A percentile compares a stretch with the other conserved stretches of the same genome.
phyloP scores from a whole-genome alignment of 164 flowering plant genomes.

The Akebia trifoliata region DNA sequence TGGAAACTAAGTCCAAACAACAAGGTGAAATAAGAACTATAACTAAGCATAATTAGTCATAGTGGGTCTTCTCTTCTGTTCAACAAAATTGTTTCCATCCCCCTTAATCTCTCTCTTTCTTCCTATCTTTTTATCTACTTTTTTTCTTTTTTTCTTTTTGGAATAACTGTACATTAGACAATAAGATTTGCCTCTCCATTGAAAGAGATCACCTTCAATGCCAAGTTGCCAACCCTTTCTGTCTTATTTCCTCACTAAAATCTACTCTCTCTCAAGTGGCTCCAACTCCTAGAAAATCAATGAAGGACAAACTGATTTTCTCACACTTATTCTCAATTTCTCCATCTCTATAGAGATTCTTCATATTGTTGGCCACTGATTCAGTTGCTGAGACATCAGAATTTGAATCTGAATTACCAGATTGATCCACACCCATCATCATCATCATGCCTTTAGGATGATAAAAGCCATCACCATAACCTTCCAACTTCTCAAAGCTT shows the following conservation, averaged over 20 bases:
- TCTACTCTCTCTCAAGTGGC: slow-evolving; percentile 15
- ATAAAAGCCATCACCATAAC: neutral
- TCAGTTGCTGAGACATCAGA: slow-evolving; percentile 42
- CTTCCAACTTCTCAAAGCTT: neutral
- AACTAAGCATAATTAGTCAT: too few relatives aligned
- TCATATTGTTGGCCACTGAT: slow-evolving; percentile 25
- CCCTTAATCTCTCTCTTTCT: neutral
- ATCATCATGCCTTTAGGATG: neutral
- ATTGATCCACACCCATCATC: slow-evolving; percentile 7
- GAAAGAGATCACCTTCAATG: neutral
- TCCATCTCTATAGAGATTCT: slow-evolving; percentile 15
- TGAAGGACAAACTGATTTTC: slow-evolving; percentile 30
- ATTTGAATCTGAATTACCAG: slow-evolving; percentile 23
- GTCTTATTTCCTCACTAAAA: neutral
- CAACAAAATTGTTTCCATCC: neutral
- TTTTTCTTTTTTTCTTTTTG: neutral
- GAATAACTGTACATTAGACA: slow-evolving; percentile 15
- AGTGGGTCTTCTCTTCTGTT: too few relatives aligned
- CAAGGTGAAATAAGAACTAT: too few relatives aligned
- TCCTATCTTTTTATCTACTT: neutral
- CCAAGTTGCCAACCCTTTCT: neutral
- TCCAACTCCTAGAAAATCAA: slow-evolving; percentile 71
- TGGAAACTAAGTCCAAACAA: too few relatives aligned
- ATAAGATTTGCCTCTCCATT: neutral
- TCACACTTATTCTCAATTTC: slow-evolving; percentile 21